Evolutionary conservation across 768 basidiomycete species (phyloP), one percentile per base, ranked within the genome.

Genomic region (Boletus barrowsii): DNA sequence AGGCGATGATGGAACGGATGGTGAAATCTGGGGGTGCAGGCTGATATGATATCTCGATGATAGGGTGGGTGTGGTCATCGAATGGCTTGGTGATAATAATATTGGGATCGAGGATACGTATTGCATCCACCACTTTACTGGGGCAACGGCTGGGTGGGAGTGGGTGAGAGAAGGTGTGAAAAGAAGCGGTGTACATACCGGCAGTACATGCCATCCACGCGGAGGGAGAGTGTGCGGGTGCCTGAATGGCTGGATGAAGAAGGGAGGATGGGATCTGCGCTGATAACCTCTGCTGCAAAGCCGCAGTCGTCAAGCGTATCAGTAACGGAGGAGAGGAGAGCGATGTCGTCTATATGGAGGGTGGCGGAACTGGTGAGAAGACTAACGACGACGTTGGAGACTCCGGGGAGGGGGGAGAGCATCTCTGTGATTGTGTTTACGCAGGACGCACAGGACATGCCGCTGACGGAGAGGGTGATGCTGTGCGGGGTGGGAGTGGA

Each of bases 391-490:
- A 83, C 72, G n/a, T 80, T 69, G 2, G 79, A 72, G 3, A 88
- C 73, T 0, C 83, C 84, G 1, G 75, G 69, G 4, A 86, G 66
- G 7, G 75, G 74, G 4, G 76, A 72, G 13, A 88, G 64, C 22
- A 75, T 65, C 13, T 76, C 70, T 0, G 78, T 79, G 53, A 93
- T 75, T 0, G 85, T 76, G 13, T 1, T 69, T 11, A 77, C 74
- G 60, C 90, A 93, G 5, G 87, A 78, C 0, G 83, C 75, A 67
- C 90, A 93, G 2, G 88, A 84, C 88, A 92, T 91, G 4, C 90
- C 90, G 0, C 76, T 82, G 10, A 93, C 73, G 0, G 85, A 82
- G 35, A 90, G 73, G 0, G 75, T 73, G 39, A 82, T 54, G 3
- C 48, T 66, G 63, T 68, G 71, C 1, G 73, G 68, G 4, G 61